A percentile compares a stretch with the other conserved stretches of the same genome.
Conservation (phyloP, 352 stramenopile genomes). For the Pilasporangium apinafurcum region DNA sequence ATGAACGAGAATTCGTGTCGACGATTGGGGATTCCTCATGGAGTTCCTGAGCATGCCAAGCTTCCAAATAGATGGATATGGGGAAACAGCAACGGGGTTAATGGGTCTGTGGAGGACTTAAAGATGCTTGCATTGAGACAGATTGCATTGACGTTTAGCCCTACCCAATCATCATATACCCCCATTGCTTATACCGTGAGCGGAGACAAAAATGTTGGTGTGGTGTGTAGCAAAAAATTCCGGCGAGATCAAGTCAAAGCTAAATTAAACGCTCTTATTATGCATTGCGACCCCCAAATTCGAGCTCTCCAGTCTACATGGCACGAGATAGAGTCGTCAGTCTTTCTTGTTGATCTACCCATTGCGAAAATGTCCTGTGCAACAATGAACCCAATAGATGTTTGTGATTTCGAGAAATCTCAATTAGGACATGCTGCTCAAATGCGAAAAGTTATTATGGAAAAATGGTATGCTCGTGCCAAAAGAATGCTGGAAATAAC, state of each 20-base stretch:
- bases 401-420: conserved; percentile 42
- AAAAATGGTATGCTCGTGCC: conserved; percentile 50
- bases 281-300: conserved; percentile 44
- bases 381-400: conserved; percentile 20
- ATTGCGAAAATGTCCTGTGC: conserved; percentile 12
- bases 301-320: conserved; percentile 53
- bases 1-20: conserved; percentile 26
- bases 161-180: too few species aligned
- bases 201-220: neutral
- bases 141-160: too few species aligned
- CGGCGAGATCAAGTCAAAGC: conserved; percentile 30
- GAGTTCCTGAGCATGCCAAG: conserved; percentile 29
- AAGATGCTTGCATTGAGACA: conserved; percentile 19
- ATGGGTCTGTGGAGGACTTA: conserved; percentile 47
- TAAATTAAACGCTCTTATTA: conserved; percentile 30
- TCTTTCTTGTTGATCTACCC: conserved; percentile 46
- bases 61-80: conserved; percentile 62
- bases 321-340: conserved; percentile 39
- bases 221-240: conserved; percentile 11
- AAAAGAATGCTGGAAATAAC: conserved; percentile 42
- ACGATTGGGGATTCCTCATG: conserved; percentile 40
- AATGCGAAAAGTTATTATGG: conserved; percentile 38
- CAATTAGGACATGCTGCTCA: conserved; percentile 43
- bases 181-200: neutral
- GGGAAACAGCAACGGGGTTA: conserved; percentile 39